Evolutionary conservation across 1,284 basidiomycete genomes (phyloP).

Genomic region (Wallemia hederae): DNA sequence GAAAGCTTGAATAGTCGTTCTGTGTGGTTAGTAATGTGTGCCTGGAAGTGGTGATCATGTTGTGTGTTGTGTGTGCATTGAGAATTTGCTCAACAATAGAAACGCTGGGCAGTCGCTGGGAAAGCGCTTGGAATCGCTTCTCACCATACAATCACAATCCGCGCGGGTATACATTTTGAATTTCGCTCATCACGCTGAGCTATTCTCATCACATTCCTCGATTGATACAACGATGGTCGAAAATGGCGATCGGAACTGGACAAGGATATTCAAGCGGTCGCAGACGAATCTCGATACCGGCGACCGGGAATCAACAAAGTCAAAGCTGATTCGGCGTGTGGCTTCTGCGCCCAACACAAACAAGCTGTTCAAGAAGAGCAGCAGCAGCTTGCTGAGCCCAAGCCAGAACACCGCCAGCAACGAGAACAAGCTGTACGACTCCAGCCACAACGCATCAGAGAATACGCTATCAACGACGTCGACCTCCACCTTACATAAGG

Average conservation of each 20-base stretch:
- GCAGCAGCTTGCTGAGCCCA: conserved; percentile 12
- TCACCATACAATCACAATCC: too few relatives aligned
- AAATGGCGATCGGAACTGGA: background rate
- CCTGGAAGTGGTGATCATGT: too few relatives aligned
- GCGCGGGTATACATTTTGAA: too few relatives aligned
- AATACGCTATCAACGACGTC: conserved; percentile 2
- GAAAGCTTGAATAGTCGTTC: too few relatives aligned
- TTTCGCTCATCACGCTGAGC: too few relatives aligned
- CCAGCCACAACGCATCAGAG: conserved; percentile 5
- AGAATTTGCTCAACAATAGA: too few relatives aligned
- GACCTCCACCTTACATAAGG: background rate
- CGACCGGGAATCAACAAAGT: background rate
- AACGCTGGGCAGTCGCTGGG: too few relatives aligned
- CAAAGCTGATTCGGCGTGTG: conserved; percentile 36
- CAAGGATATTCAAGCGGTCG: background rate
- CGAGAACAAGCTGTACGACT: conserved; percentile 19
- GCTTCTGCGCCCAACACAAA: conserved; percentile 92
- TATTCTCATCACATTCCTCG: background rate
- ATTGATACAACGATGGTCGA: background rate
- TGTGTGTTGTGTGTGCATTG: too few relatives aligned
- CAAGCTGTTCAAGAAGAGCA: conserved; percentile 30
- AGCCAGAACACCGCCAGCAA: conserved; percentile 22
- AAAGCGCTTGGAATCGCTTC: too few relatives aligned
- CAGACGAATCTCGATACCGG: background rate
- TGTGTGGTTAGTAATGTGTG: too few relatives aligned